These are phyloP conservation scores for Zoysia matrella DNA, from an alignment of 202 grass and related monocot genomes.

Conservation along the genomic window DNA sequence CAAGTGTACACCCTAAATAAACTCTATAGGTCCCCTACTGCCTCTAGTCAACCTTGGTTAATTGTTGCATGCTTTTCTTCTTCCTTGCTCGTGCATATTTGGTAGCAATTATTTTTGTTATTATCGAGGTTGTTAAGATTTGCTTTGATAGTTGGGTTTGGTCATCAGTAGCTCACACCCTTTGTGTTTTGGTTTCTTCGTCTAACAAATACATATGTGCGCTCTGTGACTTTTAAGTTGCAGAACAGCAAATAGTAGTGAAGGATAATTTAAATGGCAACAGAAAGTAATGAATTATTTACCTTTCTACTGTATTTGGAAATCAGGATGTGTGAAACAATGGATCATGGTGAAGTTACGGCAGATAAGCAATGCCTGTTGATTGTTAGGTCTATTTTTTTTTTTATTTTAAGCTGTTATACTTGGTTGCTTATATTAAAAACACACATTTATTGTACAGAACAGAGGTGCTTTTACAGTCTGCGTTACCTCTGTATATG, in stretches of 20 bases:
- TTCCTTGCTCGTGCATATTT: not conserved
- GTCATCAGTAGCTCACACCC: conserved; percentile 10
- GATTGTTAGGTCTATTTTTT: not conserved
- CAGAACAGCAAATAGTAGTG: not conserved
- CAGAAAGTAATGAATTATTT: not conserved
- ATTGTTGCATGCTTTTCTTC: not conserved
- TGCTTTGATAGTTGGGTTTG: conserved; percentile 42
- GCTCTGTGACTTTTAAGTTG: not conserved
- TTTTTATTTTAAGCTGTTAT: not conserved
- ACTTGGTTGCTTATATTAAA: not conserved
- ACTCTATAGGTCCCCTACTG: too few species aligned
- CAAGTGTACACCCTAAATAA: too few species aligned
- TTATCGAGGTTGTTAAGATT: conserved; percentile 20
- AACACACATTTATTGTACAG: not conserved
- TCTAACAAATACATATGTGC: not conserved
- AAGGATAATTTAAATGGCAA: conserved; percentile 10
- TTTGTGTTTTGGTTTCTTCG: not conserved
- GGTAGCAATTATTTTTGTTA: not conserved
- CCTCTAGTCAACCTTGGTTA: not conserved
- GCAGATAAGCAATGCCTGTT: not conserved
- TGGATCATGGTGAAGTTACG: not conserved
- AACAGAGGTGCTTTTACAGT: not conserved
- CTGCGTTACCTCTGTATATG: not conserved
- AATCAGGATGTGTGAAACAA: not conserved
- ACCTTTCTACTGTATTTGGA: not conserved